Conservation (phyloP, 306 rosid species). For the Casuarina equisetifolia region DNA sequence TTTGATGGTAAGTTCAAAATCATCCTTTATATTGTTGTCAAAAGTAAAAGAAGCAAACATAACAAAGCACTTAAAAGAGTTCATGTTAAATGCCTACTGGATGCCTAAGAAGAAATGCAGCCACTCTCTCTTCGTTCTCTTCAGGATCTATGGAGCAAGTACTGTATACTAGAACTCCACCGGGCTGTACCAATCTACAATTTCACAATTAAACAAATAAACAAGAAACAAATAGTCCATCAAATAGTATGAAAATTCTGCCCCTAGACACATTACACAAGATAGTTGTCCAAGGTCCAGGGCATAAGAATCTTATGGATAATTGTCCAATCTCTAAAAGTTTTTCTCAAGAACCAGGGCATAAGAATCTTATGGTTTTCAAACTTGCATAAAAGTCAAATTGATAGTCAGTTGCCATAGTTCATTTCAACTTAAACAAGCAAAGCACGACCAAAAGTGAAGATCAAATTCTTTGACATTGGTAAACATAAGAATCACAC, state of each 20-base stretch:
- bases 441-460: slow-evolving; percentile 5
- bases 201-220: slow-evolving; percentile 19
- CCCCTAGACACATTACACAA: neutral
- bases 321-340: neutral
- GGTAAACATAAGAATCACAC: neutral
- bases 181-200: slow-evolving; percentile 75
- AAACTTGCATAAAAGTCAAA: neutral
- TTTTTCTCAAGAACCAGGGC: neutral
- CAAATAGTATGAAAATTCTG: neutral
- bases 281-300: neutral
- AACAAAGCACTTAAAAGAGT: slow-evolving; percentile 7
- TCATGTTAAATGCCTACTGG: slow-evolving; percentile 41
- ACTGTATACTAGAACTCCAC: slow-evolving; percentile 78
- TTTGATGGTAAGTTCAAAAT: slow-evolving; percentile 7
- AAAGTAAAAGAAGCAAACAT: neutral
- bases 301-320: neutral
- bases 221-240: neutral
- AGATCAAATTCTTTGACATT: neutral
- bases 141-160: slow-evolving; percentile 93
- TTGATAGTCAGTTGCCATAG: slow-evolving; percentile 3
- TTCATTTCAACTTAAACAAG: slow-evolving; percentile 1
- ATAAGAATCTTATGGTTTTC: neutral
- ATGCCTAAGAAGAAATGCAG: slow-evolving; percentile 79
- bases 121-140: slow-evolving; percentile 80
- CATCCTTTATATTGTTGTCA: neutral